Evolutionary conservation across 768 basidiomycete genomes (phyloP).

Genomic region (Suillus paluster): DNA sequence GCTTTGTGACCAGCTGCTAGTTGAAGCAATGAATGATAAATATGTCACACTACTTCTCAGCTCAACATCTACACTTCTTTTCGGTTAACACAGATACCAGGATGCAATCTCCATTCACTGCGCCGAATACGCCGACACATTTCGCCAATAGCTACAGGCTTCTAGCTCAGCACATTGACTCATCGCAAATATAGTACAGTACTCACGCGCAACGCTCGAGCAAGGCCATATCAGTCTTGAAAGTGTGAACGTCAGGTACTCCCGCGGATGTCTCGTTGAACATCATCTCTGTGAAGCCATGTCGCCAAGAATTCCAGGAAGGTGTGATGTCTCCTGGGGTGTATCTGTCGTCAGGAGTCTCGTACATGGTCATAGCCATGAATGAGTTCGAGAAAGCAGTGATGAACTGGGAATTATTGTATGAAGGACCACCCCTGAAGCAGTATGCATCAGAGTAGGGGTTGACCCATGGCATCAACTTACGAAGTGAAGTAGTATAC

Average conservation of each 20-base stretch:
- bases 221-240: constrained; percentile 35
- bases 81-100: too few species aligned
- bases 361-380: constrained; percentile 22
- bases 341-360: neutral
- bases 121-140: too few species aligned
- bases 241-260: constrained; percentile 33
- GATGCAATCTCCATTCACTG: too few species aligned
- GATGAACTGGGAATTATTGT: constrained; percentile 33
- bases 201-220: constrained; percentile 42
- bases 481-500: too few species aligned
- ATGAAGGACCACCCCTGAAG: constrained; percentile 1
- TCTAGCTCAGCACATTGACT: too few species aligned
- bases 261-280: constrained; percentile 42
- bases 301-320: constrained; percentile 19
- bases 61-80: too few species aligned
- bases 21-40: too few species aligned
- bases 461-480: constrained; percentile 10
- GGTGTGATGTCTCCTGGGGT: constrained; percentile 12
- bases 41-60: too few species aligned
- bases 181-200: constrained; percentile 1
- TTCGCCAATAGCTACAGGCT: too few species aligned
- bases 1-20: too few species aligned
- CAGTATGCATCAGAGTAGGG: neutral
- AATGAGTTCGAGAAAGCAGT: constrained; percentile 30
- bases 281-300: constrained; percentile 46